phyloP scores from a whole-genome alignment of 495 filamentous ascomycete genomes.

The Talaromyces trachyspermus region DNA sequence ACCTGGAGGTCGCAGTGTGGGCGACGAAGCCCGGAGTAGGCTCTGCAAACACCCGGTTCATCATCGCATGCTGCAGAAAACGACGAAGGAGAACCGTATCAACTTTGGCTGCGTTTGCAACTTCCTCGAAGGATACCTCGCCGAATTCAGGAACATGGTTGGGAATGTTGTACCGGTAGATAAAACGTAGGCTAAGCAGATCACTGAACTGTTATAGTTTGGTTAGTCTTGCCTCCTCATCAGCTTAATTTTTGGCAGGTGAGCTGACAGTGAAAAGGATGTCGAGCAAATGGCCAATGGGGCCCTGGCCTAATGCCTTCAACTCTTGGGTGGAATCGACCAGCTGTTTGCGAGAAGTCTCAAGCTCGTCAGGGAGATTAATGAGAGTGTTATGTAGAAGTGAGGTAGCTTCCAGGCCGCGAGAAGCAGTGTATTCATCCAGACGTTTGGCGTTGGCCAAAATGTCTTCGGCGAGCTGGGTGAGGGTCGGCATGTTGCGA shows the following conservation, averaged over 20 bases:
- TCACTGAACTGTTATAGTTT: not conserved
- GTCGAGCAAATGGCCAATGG: not conserved
- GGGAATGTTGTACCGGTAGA: constrained; percentile 20
- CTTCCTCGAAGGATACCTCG: constrained; percentile 16
- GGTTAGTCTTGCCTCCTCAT: not conserved
- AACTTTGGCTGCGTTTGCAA: constrained; percentile 18
- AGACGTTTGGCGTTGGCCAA: not conserved
- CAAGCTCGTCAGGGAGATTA: not conserved
- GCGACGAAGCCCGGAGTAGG: constrained; percentile 10
- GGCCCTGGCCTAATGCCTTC: not conserved
- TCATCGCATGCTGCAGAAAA: constrained; percentile 28
- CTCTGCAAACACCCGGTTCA: constrained; percentile 21
- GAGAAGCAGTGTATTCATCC: not conserved
- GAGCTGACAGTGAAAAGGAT: not conserved
- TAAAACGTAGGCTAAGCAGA: not conserved
- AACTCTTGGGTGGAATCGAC: not conserved
- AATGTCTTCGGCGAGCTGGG: not conserved
- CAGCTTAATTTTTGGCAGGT: not conserved
- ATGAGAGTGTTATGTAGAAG: not conserved
- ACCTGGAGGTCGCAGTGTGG: constrained; percentile 22
- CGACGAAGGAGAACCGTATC: constrained; percentile 16
- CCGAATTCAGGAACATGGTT: constrained; percentile 16
- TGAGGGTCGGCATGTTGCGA: not conserved
- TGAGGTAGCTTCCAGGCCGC: not conserved
- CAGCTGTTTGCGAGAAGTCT: not conserved